These are phyloP conservation scores for Ulota crispa DNA, from an alignment of 225 moss, liverwort and hornwort species.

Conservation along the genomic window DNA sequence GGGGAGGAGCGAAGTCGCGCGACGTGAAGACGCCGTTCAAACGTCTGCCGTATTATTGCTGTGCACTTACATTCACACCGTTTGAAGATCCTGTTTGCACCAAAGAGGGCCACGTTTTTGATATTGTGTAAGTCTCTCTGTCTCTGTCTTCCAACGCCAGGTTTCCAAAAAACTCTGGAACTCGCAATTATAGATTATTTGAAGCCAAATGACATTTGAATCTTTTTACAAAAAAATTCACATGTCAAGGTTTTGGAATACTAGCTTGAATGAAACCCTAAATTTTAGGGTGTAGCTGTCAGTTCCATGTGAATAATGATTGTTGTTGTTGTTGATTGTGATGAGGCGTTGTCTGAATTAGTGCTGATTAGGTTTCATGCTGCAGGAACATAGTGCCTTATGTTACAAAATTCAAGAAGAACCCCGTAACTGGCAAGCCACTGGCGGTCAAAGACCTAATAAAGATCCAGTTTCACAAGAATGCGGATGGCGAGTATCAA, in stretches of 20 bases:
- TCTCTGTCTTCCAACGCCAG: neutral
- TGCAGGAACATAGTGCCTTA: slow-evolving; percentile 92
- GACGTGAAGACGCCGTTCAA: slow-evolving; percentile 79
- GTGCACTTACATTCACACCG: slow-evolving; percentile 93
- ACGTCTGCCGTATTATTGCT: slow-evolving; percentile 93
- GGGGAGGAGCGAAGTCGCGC: slow-evolving; percentile 95
- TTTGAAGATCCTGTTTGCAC: slow-evolving; percentile 96
- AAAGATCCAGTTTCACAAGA: slow-evolving; percentile 91
- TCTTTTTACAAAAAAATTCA: neutral
- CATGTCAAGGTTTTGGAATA: neutral
- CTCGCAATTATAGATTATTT: neutral
- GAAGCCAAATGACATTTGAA: neutral
- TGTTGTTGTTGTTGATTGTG: neutral
- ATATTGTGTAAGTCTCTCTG: slow-evolving; percentile 68
- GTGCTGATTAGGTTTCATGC: neutral
- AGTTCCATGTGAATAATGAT: neutral
- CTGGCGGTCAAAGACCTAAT: slow-evolving; percentile 85
- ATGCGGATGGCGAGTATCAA: slow-evolving; percentile 88
- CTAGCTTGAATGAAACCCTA: neutral
- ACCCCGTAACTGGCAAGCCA: slow-evolving; percentile 89
- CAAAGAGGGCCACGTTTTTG: slow-evolving; percentile 89
- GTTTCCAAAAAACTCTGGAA: neutral
- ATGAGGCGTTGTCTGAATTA: neutral
- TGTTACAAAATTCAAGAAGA: slow-evolving; percentile 81
- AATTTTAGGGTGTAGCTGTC: slow-evolving; percentile 22